Evolutionary conservation across 768 basidiomycete species (phyloP).

Genomic region (Termitomyces sp.): DNA sequence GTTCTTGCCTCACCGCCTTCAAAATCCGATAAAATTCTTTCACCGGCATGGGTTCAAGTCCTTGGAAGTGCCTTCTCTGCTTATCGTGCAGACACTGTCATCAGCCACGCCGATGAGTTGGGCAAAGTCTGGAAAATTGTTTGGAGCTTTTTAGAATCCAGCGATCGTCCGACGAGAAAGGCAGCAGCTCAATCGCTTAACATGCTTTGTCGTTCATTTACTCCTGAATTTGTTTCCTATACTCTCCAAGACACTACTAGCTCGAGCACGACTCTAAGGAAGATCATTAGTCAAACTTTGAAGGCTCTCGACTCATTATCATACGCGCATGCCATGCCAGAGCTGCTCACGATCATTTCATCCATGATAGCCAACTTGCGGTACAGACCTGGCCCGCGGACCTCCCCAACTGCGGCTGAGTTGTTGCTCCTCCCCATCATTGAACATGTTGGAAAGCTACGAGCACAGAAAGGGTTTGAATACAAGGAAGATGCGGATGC

Average conservation of each 20-base stretch:
- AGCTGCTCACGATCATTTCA: slow-evolving; percentile 68
- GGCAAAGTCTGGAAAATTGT: slow-evolving; percentile 65
- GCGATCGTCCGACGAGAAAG: slow-evolving; percentile 52
- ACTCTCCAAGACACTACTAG: slow-evolving; percentile 43
- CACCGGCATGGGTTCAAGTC: slow-evolving; percentile 75
- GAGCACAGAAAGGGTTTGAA: slow-evolving; percentile 81
- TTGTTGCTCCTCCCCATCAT: slow-evolving; percentile 64
- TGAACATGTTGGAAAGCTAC: slow-evolving; percentile 62
- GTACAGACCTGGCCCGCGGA: slow-evolving; percentile 34
- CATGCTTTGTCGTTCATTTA: slow-evolving; percentile 65
- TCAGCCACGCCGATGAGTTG: slow-evolving; percentile 49
- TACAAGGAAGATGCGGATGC: slow-evolving; percentile 84
- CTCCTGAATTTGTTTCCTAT: slow-evolving; percentile 48
- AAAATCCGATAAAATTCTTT: slow-evolving; percentile 59
- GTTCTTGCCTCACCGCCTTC: slow-evolving; percentile 65
- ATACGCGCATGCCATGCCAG: slow-evolving; percentile 72
- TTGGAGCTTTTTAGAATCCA: slow-evolving; percentile 76
- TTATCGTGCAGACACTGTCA: slow-evolving; percentile 44
- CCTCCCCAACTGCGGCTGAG: slow-evolving; percentile 57
- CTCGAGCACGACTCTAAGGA: slow-evolving; percentile 49
- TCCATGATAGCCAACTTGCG: slow-evolving; percentile 63
- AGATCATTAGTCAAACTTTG: slow-evolving; percentile 55
- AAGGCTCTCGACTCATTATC: slow-evolving; percentile 69
- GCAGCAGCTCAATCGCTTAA: slow-evolving; percentile 60
- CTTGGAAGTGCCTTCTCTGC: slow-evolving; percentile 70